phyloP scores from a whole-genome alignment of 805 yeast species.

The Yamadazyma nakazawae region DNA sequence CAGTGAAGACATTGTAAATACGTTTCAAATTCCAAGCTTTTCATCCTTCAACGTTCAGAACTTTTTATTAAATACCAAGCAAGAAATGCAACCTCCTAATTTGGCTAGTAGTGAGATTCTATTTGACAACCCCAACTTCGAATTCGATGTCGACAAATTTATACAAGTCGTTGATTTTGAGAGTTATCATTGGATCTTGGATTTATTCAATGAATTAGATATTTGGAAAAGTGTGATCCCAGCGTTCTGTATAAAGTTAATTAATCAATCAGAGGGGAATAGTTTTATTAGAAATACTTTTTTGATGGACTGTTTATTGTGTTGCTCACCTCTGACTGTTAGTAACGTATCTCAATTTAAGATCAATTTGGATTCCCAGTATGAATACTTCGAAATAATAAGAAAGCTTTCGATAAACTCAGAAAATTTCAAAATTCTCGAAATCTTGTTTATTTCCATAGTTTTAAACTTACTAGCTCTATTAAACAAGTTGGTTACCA shows the following conservation, averaged over 20 bases:
- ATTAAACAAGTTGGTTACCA: conserved; percentile 13
- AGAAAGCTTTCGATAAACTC: conserved; percentile 1
- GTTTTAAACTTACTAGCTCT: conserved; percentile 26
- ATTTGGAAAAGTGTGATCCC: conserved; percentile 39
- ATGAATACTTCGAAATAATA: conserved; percentile 9
- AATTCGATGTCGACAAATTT: conserved; percentile 12
- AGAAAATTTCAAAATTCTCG: conserved; percentile 19
- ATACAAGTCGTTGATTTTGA: conserved; percentile 25
- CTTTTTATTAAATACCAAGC: conserved; percentile 13
- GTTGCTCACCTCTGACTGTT: conserved; percentile 21
- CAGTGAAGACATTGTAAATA: conserved; percentile 11
- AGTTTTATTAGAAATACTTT: conserved; percentile 13
- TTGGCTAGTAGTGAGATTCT: conserved; percentile 12
- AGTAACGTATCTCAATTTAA: conserved; percentile 7
- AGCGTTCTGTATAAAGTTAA: conserved; percentile 24
- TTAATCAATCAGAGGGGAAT: conserved; percentile 3
- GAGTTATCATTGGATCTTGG: conserved; percentile 37
- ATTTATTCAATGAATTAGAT: conserved; percentile 35
- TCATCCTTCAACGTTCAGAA: conserved; percentile 13
- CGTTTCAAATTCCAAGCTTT: conserved; percentile 10
- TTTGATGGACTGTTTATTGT: conserved; percentile 29
- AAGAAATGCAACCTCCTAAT: conserved; percentile 12
- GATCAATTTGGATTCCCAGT: conserved; percentile 20
- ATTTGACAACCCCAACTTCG: conserved; percentile 13
- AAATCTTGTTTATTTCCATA: conserved; percentile 29